Base-by-base conservation (phyloP, 352 stramenopile species). In the Phytophthora colocasiae region DNA sequence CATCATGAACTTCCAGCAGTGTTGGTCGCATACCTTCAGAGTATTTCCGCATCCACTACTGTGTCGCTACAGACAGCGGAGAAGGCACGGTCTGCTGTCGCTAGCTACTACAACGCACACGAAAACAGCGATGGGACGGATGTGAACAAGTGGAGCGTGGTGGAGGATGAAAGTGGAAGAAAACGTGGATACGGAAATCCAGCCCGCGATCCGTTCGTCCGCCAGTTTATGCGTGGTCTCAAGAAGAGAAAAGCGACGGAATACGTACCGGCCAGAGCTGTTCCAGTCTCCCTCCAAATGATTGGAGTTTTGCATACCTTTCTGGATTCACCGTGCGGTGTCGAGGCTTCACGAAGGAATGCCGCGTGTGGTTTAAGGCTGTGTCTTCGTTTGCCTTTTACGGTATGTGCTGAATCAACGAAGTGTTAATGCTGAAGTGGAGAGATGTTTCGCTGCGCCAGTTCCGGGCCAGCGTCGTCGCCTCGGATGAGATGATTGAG, bases 1-100 rank as follows among this genome's bases (percentile, higher is more conserved):
- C 36, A 64, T 10, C 46, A 64, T 11, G 46, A 64, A n/a, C 45
- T 57, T 38, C 57, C 46, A 6, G 57, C 12, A 6, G 56, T 56
- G 1, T 17, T 56, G 8, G 56, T 63, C 4, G 56, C 45, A 4
- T 63, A 56, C 24, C 1, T 55, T 2, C 44, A 63, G n/a, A 56
- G 55, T 14, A 51, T 58, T 38, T 65, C 38, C 2, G 47, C 38
- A 46, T 46, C 27, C 38, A 65, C 38, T 39, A 32, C 12, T 14
- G 38, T 65, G 12, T 65, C 57, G 19, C 19, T 22, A 22, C 19
- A 22, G 19, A 22, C 19, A 22, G 19, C 19, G 19, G 19, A 22
- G 19, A 22, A 22, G 19, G 19, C 19, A 22, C 0, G 19, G 19
- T 22, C 19, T 22, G 19, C 19, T 22, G 19, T 22, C 19, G 55